Evolutionary conservation across 148 eudicot species (phyloP).

Genomic region (Amaranthus palmeri): DNA sequence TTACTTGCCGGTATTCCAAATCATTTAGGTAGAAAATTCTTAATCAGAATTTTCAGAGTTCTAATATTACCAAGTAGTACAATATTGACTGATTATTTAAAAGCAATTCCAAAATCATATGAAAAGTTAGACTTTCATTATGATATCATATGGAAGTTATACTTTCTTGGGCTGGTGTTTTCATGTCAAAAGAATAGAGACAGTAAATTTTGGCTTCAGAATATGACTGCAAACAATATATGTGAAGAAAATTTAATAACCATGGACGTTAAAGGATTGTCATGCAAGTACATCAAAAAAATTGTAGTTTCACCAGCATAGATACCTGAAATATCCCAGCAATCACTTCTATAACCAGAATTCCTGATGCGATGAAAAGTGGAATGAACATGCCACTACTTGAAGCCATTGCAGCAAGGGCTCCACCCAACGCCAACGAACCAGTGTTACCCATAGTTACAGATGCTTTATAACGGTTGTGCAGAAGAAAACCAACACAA

Average conservation of each 20-base stretch:
- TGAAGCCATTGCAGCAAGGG: constrained; percentile 95
- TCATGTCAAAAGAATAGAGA: background rate
- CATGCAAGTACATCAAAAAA: background rate
- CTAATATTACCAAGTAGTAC: no score
- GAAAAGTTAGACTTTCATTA: background rate
- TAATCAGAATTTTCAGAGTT: no score
- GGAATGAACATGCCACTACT: constrained; percentile 97
- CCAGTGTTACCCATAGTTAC: constrained; percentile 94
- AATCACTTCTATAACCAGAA: constrained; percentile 54
- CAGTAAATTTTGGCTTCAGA: background rate
- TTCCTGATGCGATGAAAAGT: constrained; percentile 72
- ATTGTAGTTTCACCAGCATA: background rate
- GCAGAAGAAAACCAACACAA: constrained; percentile 85
- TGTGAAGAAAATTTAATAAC: background rate
- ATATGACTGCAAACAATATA: background rate
- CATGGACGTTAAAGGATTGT: no score
- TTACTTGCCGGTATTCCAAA: no score
- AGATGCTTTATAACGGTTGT: constrained; percentile 79
- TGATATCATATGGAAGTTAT: background rate
- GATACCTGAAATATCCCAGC: constrained; percentile 69
- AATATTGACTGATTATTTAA: no score
- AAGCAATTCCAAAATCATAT: no score
- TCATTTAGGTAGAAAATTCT: no score
- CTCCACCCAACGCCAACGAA: constrained; percentile 86
- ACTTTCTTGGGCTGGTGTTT: background rate